These are phyloP conservation scores for Cutaneotrichosporon dermatis DNA, from an alignment of 1,284 basidiomycete genomes.

Conservation along the genomic window DNA sequence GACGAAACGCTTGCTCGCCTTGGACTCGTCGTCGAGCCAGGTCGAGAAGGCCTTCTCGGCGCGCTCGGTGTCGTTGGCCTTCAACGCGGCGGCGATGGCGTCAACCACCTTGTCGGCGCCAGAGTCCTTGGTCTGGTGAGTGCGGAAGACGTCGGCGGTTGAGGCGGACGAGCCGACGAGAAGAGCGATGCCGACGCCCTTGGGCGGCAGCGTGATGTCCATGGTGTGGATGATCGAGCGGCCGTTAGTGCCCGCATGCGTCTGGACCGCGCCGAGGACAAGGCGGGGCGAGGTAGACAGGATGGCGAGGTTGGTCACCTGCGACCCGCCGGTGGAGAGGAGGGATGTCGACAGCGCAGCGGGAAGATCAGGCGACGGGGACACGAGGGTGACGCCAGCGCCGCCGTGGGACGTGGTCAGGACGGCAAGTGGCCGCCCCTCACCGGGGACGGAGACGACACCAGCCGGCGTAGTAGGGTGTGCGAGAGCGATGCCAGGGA, in stretches of 20 bases:
- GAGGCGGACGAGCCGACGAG: slow-evolving; percentile 30
- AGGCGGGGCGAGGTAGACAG: slow-evolving; percentile 18
- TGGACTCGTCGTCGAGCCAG: slow-evolving; percentile 18
- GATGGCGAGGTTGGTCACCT: slow-evolving; percentile 28
- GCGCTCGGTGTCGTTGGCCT: slow-evolving; percentile 8
- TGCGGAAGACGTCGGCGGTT: slow-evolving; percentile 24
- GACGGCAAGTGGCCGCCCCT: slow-evolving; percentile 21
- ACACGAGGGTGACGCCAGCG: slow-evolving; percentile 30
- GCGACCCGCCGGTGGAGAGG: slow-evolving; percentile 21
- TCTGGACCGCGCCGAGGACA: slow-evolving; percentile 20
- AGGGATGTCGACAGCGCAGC: slow-evolving; percentile 25
- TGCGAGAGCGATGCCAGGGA: slow-evolving; percentile 6
- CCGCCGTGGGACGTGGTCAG: slow-evolving; percentile 26
- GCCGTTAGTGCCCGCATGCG: slow-evolving; percentile 9
- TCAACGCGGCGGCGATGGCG: slow-evolving; percentile 4
- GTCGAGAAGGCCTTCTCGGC: slow-evolving; percentile 18
- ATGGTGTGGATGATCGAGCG: slow-evolving; percentile 36
- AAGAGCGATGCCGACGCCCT: slow-evolving; percentile 36
- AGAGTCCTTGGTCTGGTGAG: neutral
- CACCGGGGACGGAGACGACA: slow-evolving; percentile 24
- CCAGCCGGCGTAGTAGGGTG: slow-evolving; percentile 13
- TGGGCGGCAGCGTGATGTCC: slow-evolving; percentile 31
- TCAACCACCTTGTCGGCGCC: slow-evolving; percentile 9
- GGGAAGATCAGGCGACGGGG: slow-evolving; percentile 27
- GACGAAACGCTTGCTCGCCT: neutral